phyloP scores from a whole-genome alignment of 1,284 basidiomycete species.

The Lentinula novae-zelandiae region DNA sequence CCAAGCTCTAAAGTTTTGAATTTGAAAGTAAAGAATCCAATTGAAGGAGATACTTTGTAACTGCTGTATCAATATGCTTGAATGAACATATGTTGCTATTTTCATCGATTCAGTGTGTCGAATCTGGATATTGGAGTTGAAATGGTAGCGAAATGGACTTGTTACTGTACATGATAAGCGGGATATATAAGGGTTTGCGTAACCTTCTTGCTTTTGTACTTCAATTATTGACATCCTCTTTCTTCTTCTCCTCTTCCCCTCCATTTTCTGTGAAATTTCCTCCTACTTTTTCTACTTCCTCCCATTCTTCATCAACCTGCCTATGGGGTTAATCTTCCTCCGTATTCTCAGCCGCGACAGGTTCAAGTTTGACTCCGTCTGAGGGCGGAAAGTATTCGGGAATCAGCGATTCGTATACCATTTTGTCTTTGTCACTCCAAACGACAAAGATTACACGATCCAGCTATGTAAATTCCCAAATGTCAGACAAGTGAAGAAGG shows the following conservation, averaged over 20 bases:
- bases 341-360: background rate
- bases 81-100: background rate
- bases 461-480: constrained; percentile 38
- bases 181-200: too few relatives aligned
- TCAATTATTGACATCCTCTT: background rate
- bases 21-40: background rate
- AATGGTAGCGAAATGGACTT: too few relatives aligned
- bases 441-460: constrained; percentile 74
- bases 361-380: background rate
- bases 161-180: too few relatives aligned
- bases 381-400: constrained; percentile 59
- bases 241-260: background rate
- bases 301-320: background rate
- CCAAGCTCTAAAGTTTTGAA: constrained; percentile 25
- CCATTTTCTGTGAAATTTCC: background rate
- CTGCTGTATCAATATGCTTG: constrained; percentile 4
- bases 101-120: background rate
- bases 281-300: background rate
- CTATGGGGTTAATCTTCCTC: constrained; percentile 1
- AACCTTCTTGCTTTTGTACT: too few relatives aligned
- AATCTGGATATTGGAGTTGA: too few relatives aligned
- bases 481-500: background rate
- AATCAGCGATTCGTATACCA: constrained; percentile 62
- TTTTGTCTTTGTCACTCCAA: constrained; percentile 61
- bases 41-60: background rate